phyloP scores from a whole-genome alignment of 768 basidiomycete genomes.

The Clathrus columnatus region DNA sequence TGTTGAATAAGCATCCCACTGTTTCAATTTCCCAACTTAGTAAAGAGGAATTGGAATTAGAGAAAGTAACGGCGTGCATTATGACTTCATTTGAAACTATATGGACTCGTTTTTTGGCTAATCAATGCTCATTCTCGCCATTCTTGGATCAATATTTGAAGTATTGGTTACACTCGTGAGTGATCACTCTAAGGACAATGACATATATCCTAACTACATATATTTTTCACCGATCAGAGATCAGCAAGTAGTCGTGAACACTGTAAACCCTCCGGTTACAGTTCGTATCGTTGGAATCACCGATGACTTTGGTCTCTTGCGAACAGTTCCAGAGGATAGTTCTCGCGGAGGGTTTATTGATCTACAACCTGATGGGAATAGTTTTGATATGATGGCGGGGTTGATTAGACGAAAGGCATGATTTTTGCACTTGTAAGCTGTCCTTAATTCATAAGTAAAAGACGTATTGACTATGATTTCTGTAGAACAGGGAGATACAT shows the following conservation, averaged over 20 bases:
- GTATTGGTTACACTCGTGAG: constrained; percentile 89
- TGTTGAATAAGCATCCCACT: constrained; percentile 74
- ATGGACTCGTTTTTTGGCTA: constrained; percentile 64
- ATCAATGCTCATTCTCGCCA: constrained; percentile 63
- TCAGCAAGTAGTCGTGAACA: constrained; percentile 75
- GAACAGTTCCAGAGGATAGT: constrained; percentile 57
- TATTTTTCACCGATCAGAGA: constrained; percentile 53
- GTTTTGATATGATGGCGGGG: constrained; percentile 90
- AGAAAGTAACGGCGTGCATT: constrained; percentile 65
- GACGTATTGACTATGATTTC: not conserved
- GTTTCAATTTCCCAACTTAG: constrained; percentile 68
- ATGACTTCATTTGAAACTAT: constrained; percentile 68
- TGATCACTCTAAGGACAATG: constrained; percentile 15
- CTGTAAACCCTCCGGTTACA: constrained; percentile 53
- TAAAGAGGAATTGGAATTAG: constrained; percentile 45
- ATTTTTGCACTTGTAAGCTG: not conserved
- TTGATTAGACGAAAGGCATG: constrained; percentile 52
- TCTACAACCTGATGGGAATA: constrained; percentile 94
- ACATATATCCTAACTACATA: constrained; percentile 2
- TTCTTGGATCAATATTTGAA: constrained; percentile 75
- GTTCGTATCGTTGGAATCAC: constrained; percentile 85
- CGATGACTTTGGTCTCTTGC: constrained; percentile 75
- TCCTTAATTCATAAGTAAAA: not conserved
- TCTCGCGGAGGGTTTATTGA: constrained; percentile 56
- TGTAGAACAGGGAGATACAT: no score